phyloP scores from a whole-genome alignment of 2,329 filamentous ascomycete species.

The Pseudocercospora cruenta region DNA sequence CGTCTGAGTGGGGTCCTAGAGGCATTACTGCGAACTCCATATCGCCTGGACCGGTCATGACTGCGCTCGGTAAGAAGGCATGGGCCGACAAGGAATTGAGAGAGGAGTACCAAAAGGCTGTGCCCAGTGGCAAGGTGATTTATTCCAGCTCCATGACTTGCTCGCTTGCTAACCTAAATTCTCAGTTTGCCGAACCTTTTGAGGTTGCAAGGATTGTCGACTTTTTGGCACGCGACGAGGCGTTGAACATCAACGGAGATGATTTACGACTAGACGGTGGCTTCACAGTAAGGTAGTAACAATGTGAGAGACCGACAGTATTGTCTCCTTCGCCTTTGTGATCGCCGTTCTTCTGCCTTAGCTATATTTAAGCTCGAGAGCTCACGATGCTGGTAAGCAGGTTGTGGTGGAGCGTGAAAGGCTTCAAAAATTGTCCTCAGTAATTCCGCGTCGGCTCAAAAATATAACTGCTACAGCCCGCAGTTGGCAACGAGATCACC shows the following conservation, averaged over 20 bases:
- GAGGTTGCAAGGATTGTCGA: slow-evolving; percentile 73
- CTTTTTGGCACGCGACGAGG: slow-evolving; percentile 41
- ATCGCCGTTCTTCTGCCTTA: not conserved
- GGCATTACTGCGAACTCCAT: slow-evolving; percentile 54
- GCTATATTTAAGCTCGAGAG: not conserved
- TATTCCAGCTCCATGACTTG: not conserved
- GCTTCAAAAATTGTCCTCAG: not conserved
- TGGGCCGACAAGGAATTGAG: slow-evolving; percentile 35
- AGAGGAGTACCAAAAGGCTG: slow-evolving; percentile 31
- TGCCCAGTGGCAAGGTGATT: slow-evolving; percentile 32
- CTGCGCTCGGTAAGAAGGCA: slow-evolving; percentile 47
- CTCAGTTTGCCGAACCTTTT: slow-evolving; percentile 36
- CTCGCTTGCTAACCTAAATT: not conserved
- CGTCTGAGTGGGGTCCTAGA: slow-evolving; percentile 51
- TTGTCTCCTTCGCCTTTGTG: not conserved
- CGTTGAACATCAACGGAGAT: slow-evolving; percentile 43
- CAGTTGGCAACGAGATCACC: not conserved
- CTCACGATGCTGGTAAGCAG: not conserved
- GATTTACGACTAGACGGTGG: slow-evolving; percentile 44
- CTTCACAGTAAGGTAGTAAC: slow-evolving; percentile 29
- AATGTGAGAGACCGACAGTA: not conserved
- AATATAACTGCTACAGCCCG: not conserved
- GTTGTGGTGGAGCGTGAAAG: not conserved
- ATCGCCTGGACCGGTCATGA: slow-evolving; percentile 53
- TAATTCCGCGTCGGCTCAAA: not conserved